A percentile compares a stretch with the other conserved stretches of the same genome.
These are phyloP conservation scores for Xylaria sp. DNA, from an alignment of 2,329 filamentous ascomycete genomes.

Conservation along the genomic window DNA sequence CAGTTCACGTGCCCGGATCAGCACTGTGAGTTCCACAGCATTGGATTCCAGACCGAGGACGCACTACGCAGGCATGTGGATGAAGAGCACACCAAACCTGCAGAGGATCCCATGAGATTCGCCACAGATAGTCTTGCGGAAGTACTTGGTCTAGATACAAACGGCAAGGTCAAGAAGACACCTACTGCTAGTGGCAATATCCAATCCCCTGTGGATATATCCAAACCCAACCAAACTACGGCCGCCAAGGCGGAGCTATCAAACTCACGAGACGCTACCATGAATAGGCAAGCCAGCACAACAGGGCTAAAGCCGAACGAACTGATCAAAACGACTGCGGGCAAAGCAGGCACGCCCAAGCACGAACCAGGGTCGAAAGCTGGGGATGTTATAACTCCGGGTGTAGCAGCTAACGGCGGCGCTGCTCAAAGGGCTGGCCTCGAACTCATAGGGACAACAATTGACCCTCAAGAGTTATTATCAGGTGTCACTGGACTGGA, in stretches of 20 bases:
- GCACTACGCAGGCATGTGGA: constrained; percentile 63
- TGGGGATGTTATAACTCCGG: constrained; percentile 41
- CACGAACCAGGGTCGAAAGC: constrained; percentile 40
- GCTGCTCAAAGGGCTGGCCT: constrained; percentile 43
- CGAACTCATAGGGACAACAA: constrained; percentile 46
- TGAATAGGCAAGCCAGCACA: constrained; percentile 62
- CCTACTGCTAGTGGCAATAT: constrained; percentile 45
- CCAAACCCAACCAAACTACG: constrained; percentile 62
- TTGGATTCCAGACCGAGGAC: constrained; percentile 66
- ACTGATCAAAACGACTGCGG: constrained; percentile 38
- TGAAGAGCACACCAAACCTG: constrained; percentile 69
- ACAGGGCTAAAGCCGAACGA: constrained; percentile 56
- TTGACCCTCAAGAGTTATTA: constrained; percentile 66
- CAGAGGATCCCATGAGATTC: constrained; percentile 66
- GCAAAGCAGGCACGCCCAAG: constrained; percentile 44
- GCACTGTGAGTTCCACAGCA: constrained; percentile 63
- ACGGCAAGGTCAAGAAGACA: constrained; percentile 58
- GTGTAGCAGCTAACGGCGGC: constrained; percentile 38
- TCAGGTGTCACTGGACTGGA: constrained; percentile 56
- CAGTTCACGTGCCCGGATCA: constrained; percentile 63
- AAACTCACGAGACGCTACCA: constrained; percentile 63
- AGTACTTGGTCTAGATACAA: constrained; percentile 62
- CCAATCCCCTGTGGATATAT: constrained; percentile 51
- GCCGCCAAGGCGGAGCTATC: constrained; percentile 57
- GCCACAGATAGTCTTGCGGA: constrained; percentile 61